These are phyloP conservation scores for Rutidosis leptorrhynchoides DNA, from an alignment of 129 eudicot species.

Conservation along the genomic window DNA sequence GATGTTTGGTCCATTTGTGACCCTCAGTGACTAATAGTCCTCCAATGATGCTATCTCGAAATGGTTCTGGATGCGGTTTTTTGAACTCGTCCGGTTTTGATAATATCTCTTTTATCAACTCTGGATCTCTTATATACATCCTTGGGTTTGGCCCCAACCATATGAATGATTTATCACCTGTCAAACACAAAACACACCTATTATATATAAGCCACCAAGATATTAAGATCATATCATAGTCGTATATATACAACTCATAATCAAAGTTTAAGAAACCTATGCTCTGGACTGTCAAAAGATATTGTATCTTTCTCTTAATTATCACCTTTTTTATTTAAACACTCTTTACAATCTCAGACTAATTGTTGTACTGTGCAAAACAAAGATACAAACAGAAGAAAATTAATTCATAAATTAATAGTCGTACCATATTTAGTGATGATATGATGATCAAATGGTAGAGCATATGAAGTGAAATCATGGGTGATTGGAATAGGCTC, in stretches of 20 bases:
- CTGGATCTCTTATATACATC: conserved; percentile 43
- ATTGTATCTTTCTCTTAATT: no score
- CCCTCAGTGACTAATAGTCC: conserved; percentile 45
- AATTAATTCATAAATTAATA: neutral
- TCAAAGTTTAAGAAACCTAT: no score
- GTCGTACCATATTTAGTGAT: conserved; percentile 37
- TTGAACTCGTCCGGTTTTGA: conserved; percentile 48
- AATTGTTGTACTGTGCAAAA: no score
- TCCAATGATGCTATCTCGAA: conserved; percentile 31
- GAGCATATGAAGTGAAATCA: conserved; percentile 24
- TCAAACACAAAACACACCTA: neutral
- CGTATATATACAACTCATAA: no score
- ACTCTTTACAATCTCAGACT: neutral
- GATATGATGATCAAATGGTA: conserved; percentile 29
- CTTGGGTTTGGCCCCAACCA: conserved; percentile 60
- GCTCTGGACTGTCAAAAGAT: no score
- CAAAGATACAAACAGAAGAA: neutral
- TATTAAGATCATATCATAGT: no score
- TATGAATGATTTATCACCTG: conserved; percentile 44
- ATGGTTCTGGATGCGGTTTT: conserved; percentile 39
- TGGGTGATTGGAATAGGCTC: conserved; percentile 29
- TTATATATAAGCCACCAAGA: neutral
- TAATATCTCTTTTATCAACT: conserved; percentile 55
- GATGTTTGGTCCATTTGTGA: conserved; percentile 54
- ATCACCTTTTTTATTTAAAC: no score